Evolutionary conservation across 1,284 basidiomycete genomes (phyloP), one percentile per base, ranked within the genome.

Genomic region (Microstroma glucosiphilum): DNA sequence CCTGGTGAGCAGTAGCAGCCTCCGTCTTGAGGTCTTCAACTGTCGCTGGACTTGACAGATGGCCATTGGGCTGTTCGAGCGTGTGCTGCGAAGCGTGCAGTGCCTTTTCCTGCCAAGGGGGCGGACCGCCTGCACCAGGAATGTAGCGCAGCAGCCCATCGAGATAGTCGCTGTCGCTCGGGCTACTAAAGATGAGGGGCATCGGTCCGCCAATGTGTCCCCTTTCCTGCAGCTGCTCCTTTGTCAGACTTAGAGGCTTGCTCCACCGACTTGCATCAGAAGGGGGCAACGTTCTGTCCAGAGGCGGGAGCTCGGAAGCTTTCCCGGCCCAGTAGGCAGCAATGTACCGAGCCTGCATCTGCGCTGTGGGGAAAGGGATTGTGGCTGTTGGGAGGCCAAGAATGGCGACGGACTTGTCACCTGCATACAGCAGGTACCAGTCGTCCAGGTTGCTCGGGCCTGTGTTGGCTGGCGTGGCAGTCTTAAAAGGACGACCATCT

Each of bases 321-420:
- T 48, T 48, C 3, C 46, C 46, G n/a, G 46, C 46, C 46, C 46
- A 48, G 55, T 56, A 56, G 2, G 64, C 59, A 0, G 64, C 62
- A 1, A 69, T 65, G 40, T 68, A 66, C 2, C 74, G 60, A 0
- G 69, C 59, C 43, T 78, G 77, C 11, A 66, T 60, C 13, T 77
- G 71, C 1, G 71, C 67, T 11, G 77, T 55, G 0, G 72, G 76
- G 62, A 75, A 75, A n/a, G 77, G 77, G 2, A 78, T 70, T 48
- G 77, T 72, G 8, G 66, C 63, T 2, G 67, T 67, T 2, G 76
- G 77, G 9, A 68, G 63, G 1, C 77, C 77, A 0, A 78, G 58
- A 0, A 77, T 65, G 58, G 62, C 69, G 13, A 78, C 17, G 0
- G 62, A 67, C 0, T 67, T 42, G 30, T 77, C 77, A 11, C 55